Conservation (phyloP, 768 basidiomycete genomes). For the Lactifluus piperatus region DNA sequence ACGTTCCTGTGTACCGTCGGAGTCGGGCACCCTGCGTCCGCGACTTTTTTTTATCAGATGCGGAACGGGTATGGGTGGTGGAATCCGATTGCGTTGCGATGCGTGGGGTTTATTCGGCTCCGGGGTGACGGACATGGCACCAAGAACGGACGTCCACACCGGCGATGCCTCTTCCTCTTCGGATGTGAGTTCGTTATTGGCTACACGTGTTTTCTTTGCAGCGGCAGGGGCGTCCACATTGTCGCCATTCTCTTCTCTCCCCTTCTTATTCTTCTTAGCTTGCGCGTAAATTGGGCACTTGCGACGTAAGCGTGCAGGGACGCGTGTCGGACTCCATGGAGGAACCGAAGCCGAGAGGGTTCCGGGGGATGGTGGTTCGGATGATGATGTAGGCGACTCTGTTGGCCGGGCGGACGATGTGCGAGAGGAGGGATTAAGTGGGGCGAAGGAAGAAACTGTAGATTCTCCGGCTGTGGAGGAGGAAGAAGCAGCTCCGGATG, state of each 20-base stretch:
- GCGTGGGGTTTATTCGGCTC: not conserved
- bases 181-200: not conserved
- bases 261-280: not conserved
- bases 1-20: constrained; percentile 30
- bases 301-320: constrained; percentile 12
- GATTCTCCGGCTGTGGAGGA: not conserved
- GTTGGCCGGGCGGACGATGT: constrained; percentile 5
- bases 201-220: not conserved
- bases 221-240: not conserved
- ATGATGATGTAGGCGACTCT: not conserved
- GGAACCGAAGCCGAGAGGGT: not conserved
- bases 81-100: not conserved
- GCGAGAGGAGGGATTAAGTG: not conserved
- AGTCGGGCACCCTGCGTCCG: constrained; percentile 58
- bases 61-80: constrained; percentile 58
- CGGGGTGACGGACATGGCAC: not conserved
- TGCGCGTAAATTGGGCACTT: constrained; percentile 9
- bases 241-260: not conserved
- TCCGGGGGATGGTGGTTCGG: not conserved
- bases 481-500: not conserved
- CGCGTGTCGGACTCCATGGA: constrained; percentile 4
- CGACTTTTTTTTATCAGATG: constrained; percentile 75
- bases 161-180: not conserved
- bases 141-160: not conserved
- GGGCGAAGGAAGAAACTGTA: not conserved